phyloP scores from a whole-genome alignment of 345 rosid genomes.

The Toxicodendron radicans region DNA sequence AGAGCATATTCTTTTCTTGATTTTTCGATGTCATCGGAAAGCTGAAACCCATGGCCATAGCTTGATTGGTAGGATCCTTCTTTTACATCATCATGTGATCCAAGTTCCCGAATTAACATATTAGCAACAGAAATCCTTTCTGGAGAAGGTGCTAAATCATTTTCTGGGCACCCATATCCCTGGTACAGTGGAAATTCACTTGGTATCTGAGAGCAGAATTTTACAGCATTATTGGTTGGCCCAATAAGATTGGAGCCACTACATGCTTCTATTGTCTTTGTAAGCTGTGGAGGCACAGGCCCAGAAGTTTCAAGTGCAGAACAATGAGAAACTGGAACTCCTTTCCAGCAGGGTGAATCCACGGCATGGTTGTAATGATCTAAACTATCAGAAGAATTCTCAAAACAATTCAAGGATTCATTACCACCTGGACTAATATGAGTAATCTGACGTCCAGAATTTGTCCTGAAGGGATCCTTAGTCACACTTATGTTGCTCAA shows the following conservation, averaged over 20 bases:
- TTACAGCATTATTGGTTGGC: conserved; percentile 31
- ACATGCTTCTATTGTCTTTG: conserved; percentile 39
- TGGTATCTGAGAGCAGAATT: conserved; percentile 27
- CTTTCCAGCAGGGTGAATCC: conserved; percentile 66
- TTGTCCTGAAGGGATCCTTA: conserved; percentile 26
- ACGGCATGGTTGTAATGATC: conserved; percentile 42
- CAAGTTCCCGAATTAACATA: conserved; percentile 17
- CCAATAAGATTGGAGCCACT: conserved; percentile 35
- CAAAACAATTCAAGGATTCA: conserved; percentile 31
- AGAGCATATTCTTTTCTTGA: conserved; percentile 21
- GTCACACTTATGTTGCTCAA: conserved; percentile 28
- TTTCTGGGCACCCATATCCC: conserved; percentile 17
- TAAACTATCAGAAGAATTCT: conserved; percentile 39
- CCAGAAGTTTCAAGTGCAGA: conserved; percentile 35
- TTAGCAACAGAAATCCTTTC: conserved; percentile 22
- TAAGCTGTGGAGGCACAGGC: conserved; percentile 23
- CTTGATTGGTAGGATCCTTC: conserved; percentile 21
- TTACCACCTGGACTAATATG: conserved; percentile 31
- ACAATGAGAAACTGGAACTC: conserved; percentile 40
- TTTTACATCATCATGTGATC: conserved; percentile 22
- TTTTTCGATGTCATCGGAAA: conserved; percentile 26
- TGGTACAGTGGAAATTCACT: conserved; percentile 20
- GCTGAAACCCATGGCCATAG: conserved; percentile 22
- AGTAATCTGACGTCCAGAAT: conserved; percentile 32
- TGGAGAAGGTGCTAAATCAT: conserved; percentile 22